Evolutionary conservation across 1,139 yeast genomes (phyloP).

Genomic region (Yamadazyma conglobata): DNA sequence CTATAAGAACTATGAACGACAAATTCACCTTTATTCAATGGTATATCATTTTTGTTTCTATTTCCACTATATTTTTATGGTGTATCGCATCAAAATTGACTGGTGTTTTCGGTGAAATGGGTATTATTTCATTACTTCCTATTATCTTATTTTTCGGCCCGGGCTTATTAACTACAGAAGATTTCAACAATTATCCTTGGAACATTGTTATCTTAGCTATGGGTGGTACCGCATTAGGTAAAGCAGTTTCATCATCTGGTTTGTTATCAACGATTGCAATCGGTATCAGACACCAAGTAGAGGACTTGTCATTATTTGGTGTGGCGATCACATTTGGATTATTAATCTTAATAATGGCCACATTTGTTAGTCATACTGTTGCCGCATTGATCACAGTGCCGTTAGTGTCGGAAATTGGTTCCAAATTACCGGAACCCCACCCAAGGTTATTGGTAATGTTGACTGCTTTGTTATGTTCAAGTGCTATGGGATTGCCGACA

Average conservation of each 20-base stretch:
- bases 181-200: constrained; percentile 74
- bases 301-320: constrained; percentile 55
- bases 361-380: constrained; percentile 93
- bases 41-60: constrained; percentile 51
- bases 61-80: constrained; percentile 65
- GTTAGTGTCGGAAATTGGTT: constrained; percentile 82
- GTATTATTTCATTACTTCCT: constrained; percentile 66
- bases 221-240: constrained; percentile 78
- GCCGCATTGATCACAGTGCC: constrained; percentile 92
- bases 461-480: constrained; percentile 79
- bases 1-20: constrained; percentile 59
- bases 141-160: constrained; percentile 67
- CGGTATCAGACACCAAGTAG: constrained; percentile 52
- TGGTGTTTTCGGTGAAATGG: constrained; percentile 64
- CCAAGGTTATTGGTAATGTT: constrained; percentile 77
- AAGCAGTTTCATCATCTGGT: constrained; percentile 71
- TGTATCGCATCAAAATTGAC: constrained; percentile 61
- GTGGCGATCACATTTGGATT: constrained; percentile 65
- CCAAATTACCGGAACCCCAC: constrained; percentile 65
- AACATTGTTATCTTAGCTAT: constrained; percentile 70
- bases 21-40: constrained; percentile 60
- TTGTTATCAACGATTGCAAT: constrained; percentile 60
- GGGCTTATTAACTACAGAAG: constrained; percentile 61
- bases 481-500: constrained; percentile 95
- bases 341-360: constrained; percentile 74